phyloP scores from a whole-genome alignment of 2,329 filamentous ascomycete genomes.

The Alternaria ethzedia region DNA sequence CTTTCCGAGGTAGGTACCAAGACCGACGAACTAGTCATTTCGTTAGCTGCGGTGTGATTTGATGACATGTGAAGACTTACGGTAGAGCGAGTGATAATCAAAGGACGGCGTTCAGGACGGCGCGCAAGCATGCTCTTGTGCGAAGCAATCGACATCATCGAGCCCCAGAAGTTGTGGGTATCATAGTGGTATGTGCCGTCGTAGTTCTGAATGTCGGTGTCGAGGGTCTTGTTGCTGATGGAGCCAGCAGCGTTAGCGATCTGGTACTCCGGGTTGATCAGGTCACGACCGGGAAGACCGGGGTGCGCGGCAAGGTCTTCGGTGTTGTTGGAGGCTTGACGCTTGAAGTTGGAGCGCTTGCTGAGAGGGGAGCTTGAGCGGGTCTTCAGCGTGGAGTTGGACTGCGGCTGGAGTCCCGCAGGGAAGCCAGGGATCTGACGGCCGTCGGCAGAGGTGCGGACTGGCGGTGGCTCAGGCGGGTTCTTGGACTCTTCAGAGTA shows the following conservation, averaged over 20 bases:
- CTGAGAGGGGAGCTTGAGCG: conserved; percentile 6
- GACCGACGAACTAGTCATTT: conserved; percentile 65
- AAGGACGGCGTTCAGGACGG: conserved; percentile 66
- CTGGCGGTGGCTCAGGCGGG: conserved; percentile 68
- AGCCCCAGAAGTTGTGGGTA: conserved; percentile 77
- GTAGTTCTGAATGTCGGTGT: conserved; percentile 71
- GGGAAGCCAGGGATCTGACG: conserved; percentile 73
- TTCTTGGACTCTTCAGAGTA: conserved; percentile 54
- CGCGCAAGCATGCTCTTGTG: conserved; percentile 70
- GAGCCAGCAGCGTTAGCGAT: conserved; percentile 63
- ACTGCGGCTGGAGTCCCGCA: conserved; percentile 66
- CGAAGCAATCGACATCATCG: conserved; percentile 73
- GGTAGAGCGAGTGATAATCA: conserved; percentile 77
- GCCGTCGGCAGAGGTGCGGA: conserved; percentile 63
- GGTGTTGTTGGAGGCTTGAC: conserved; percentile 39
- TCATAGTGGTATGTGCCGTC: conserved; percentile 74
- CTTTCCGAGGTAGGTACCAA: conserved; percentile 65
- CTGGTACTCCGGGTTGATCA: conserved; percentile 69
- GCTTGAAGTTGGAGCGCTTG: conserved; percentile 9
- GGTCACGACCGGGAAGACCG: conserved; percentile 68
- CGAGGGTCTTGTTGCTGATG: conserved; percentile 59
- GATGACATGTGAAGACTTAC: conserved; percentile 14
- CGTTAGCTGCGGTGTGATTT: background rate
- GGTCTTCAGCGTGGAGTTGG: conserved; percentile 15
- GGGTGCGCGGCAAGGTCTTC: conserved; percentile 45